phyloP scores from a whole-genome alignment of 2,329 filamentous ascomycete species.

The Fusarium tuaranense region DNA sequence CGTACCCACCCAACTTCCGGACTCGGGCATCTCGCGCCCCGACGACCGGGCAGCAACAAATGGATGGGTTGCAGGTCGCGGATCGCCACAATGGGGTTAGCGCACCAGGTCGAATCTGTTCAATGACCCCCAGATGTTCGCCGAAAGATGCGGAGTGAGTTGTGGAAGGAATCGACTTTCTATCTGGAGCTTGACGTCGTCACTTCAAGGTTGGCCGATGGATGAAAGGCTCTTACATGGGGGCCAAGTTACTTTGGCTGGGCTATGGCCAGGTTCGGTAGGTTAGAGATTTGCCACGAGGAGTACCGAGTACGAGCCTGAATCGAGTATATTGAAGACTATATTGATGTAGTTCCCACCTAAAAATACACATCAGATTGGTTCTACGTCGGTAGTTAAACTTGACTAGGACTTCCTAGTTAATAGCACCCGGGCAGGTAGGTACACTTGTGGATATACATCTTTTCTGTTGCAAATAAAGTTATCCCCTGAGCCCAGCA shows the following conservation, averaged over 20 bases:
- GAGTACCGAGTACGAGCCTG: background rate
- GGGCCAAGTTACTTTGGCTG: background rate
- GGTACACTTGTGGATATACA: background rate
- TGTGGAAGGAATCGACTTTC: background rate
- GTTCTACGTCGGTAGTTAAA: background rate
- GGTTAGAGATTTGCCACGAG: background rate
- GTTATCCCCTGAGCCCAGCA: background rate
- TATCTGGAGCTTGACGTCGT: background rate
- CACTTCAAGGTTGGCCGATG: background rate
- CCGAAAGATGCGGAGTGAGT: slow-evolving; percentile 27
- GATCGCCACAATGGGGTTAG: slow-evolving; percentile 30
- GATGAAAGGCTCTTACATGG: background rate
- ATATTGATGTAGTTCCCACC: background rate
- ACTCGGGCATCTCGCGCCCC: slow-evolving; percentile 27
- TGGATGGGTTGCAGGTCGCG: slow-evolving; percentile 1
- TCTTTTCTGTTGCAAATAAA: background rate
- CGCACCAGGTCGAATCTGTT: slow-evolving; percentile 1
- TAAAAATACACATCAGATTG: slow-evolving; percentile 1
- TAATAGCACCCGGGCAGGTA: background rate
- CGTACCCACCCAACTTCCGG: slow-evolving; percentile 27
- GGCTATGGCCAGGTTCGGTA: background rate
- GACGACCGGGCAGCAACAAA: slow-evolving; percentile 2
- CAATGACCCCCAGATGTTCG: slow-evolving; percentile 24
- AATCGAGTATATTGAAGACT: background rate
- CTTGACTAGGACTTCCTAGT: background rate